Conservation (phyloP, 768 basidiomycete species). For the Tephrocybe sp. region DNA sequence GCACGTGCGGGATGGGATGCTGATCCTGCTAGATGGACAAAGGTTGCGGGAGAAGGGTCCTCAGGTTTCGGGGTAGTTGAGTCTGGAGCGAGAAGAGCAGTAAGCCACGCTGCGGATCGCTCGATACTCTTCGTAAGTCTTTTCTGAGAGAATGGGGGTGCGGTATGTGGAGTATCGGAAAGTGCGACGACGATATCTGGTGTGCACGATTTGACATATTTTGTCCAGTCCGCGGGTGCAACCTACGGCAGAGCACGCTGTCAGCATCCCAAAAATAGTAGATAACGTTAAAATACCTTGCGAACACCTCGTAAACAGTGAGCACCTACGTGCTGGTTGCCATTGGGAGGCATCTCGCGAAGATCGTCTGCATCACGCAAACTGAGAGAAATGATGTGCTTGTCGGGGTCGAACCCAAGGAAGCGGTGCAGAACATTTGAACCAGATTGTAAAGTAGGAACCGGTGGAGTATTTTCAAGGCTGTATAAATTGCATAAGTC, state of each 20-base stretch:
- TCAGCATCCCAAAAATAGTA: neutral
- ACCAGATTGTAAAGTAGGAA: slow-evolving; percentile 58
- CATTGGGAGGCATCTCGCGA: slow-evolving; percentile 72
- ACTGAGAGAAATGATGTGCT: slow-evolving; percentile 57
- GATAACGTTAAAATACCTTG: slow-evolving; percentile 43
- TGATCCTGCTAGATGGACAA: slow-evolving; percentile 72
- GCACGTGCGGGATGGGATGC: slow-evolving; percentile 52
- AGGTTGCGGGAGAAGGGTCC: slow-evolving; percentile 38
- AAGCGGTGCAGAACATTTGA: slow-evolving; percentile 59
- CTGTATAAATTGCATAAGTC: slow-evolving; percentile 26
- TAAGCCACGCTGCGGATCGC: slow-evolving; percentile 63
- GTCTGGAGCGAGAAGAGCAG: slow-evolving; percentile 41
- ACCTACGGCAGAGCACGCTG: slow-evolving; percentile 36
- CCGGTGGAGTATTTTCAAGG: slow-evolving; percentile 63
- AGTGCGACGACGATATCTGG: slow-evolving; percentile 75
- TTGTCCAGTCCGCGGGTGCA: slow-evolving; percentile 51
- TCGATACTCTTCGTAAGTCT: slow-evolving; percentile 75
- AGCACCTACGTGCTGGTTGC: slow-evolving; percentile 52
- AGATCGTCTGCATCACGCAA: slow-evolving; percentile 64
- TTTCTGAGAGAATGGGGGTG: slow-evolving; percentile 71
- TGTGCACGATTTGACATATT: slow-evolving; percentile 46
- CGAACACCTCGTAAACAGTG: slow-evolving; percentile 66
- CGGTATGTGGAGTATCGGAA: slow-evolving; percentile 65
- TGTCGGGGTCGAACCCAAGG: slow-evolving; percentile 48
- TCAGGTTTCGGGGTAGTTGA: neutral